These are phyloP conservation scores for Calonectria ilicicola DNA, from an alignment of 2,329 filamentous ascomycete species.

Conservation along the genomic window DNA sequence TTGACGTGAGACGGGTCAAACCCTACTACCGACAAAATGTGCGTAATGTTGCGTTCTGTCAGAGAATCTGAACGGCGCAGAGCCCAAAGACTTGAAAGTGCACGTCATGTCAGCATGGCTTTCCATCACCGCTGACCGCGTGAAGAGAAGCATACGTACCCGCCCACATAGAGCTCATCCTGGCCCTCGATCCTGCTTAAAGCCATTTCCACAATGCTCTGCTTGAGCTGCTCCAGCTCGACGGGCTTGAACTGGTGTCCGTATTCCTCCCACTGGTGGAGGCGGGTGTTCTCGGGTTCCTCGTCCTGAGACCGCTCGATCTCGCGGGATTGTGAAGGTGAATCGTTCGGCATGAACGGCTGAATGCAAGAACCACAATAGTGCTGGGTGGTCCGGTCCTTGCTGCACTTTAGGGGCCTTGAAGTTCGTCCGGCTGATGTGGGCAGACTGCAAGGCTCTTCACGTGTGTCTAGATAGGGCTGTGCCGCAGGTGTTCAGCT, in stretches of 20 bases:
- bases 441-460: conserved; percentile 20
- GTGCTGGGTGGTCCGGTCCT: background rate
- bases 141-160: conserved; percentile 45
- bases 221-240: conserved; percentile 44
- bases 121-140: conserved; percentile 22
- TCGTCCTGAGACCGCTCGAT: background rate
- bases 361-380: background rate
- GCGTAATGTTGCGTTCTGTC: conserved; percentile 81
- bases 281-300: conserved; percentile 25
- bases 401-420: background rate
- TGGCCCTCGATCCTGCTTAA: conserved; percentile 56
- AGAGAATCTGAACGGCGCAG: conserved; percentile 79
- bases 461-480: background rate
- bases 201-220: conserved; percentile 53
- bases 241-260: conserved; percentile 35
- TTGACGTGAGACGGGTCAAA: conserved; percentile 56
- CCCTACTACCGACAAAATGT: conserved; percentile 86
- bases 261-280: conserved; percentile 40
- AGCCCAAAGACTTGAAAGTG: conserved; percentile 77
- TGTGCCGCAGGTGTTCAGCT: background rate
- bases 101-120: conserved; percentile 28
- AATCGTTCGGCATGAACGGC: conserved; percentile 4
- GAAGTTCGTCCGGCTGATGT: background rate
- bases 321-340: conserved; percentile 1
- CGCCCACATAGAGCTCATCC: conserved; percentile 55